Base-by-base conservation (phyloP, 2,329 filamentous ascomycete species). In the Pochonia chlamydosporia region DNA sequence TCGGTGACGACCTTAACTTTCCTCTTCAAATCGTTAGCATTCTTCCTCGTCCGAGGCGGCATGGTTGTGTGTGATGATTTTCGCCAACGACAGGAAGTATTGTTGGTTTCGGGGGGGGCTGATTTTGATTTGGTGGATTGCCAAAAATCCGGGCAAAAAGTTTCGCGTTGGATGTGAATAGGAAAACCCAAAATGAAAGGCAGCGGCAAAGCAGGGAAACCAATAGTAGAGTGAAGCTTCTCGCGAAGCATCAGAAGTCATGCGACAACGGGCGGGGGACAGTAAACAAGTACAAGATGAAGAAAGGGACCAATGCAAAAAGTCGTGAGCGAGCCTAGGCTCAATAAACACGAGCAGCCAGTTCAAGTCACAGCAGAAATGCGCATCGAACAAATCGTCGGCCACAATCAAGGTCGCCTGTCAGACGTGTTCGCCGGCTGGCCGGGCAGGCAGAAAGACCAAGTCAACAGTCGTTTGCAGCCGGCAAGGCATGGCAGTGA, bases 1-100 rank as follows among this genome's bases (percentile, higher is more conserved):
- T 93, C 85, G 44, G 93, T 97, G 57, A 96, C 79, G 72, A 99
- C 82, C 80, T 92, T 95, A 70, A 99, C 78, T 63, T 82, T 87
- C 62, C 93, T 83, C 79, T 96, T 87, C 61, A 85, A 8, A 28
- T 47, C 44, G 58, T 67, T 59, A 66, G 63, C 43, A 46, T 49
- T 51, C 9, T 44, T 50, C 36, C 45, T 48, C 14, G 45, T 50
- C 26, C 49, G 36, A 13, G 45, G 18, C 25, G 48, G 48, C 48
- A 49, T 49, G 26, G 26, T 47, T 28, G 11, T 21, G 40, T 31
- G 20, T 36, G 40, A 18, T 18, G 35, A 48, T 31, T 46, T 40
- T 39, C 40, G 44, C 47, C 39, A 23, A 40, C 46, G 43, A 52
- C 33, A 40, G 48, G 28, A 28, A 25, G 20, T 14, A 44, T 26